Base-by-base conservation (phyloP, 2,329 filamentous ascomycete species). In the Dothistroma pini region DNA sequence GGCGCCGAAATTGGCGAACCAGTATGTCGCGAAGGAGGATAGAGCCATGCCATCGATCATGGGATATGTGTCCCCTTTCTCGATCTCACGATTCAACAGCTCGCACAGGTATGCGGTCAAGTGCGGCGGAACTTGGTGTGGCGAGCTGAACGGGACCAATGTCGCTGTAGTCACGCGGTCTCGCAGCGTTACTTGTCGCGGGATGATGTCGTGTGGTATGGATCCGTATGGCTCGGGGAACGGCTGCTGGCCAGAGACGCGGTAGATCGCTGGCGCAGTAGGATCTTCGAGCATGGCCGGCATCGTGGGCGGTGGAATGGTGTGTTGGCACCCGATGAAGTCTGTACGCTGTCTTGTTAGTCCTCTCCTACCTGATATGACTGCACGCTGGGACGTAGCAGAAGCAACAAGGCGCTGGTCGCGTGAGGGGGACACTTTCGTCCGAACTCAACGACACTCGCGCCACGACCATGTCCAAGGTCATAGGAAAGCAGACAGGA, bases 1-100 rank as follows among this genome's bases (percentile, higher is more conserved):
- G 54, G 90, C 91, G 52, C 86, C 91, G 72, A 96, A 96, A 75
- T 92, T 91, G 71, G 91, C 89, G 75, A 96, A 93, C 92, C 92
- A 96, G 77, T 96, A 95, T 57, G 84, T 80, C 10, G 87, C 87
- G 72, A 96, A 96, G 64, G 83, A 84, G 21, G 89, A 86, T n/a
- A 88, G 78, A 4, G 87, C 80, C 76, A 96, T 85, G 19, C 86
- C 81, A 56, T 93, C 87, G 69, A 88, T 85, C 89, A 96, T 93
- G 22, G 92, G 91, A 75, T 96, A 96, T 1, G 92, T 96, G 75
- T 96, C 91, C 59, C 92, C 92, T 75, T 91, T 90, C 71, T 95
- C 90, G 71, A 96, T 95, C 76, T 96, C 92, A 76, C 90, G 89
- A 75, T 93, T 93, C 69, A 96, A 83, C 77, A 95, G 89, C 71